These are phyloP conservation scores for Fistulifera pelliculosa DNA, from an alignment of 108 stramenopile species.

Conservation along the genomic window DNA sequence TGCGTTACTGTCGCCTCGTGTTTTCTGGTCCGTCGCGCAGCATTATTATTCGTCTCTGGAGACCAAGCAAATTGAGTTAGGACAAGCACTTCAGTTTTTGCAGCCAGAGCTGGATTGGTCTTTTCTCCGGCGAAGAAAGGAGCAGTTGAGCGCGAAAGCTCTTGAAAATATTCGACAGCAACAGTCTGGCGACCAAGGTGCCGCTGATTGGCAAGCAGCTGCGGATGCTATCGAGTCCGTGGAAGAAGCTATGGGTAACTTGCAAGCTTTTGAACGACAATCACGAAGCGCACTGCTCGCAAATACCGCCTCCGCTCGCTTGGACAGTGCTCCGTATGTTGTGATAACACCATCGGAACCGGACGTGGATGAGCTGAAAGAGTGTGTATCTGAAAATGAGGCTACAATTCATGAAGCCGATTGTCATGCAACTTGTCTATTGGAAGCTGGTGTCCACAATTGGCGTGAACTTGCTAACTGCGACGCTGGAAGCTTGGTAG, in stretches of 20 bases:
- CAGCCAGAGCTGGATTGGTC: slow-evolving; percentile 73
- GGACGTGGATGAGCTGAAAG: slow-evolving; percentile 61
- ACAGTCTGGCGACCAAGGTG: slow-evolving; percentile 23
- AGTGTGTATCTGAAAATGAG: slow-evolving; percentile 40
- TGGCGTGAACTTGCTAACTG: slow-evolving; percentile 77
- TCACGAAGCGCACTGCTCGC: slow-evolving; percentile 26
- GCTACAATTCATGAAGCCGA: background rate
- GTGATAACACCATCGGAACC: slow-evolving; percentile 56
- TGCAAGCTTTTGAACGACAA: slow-evolving; percentile 28
- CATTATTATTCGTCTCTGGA: background rate
- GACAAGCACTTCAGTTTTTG: slow-evolving; percentile 35
- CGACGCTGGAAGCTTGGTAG: slow-evolving; percentile 11
- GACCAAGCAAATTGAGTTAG: slow-evolving; percentile 9
- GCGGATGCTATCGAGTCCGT: slow-evolving; percentile 37
- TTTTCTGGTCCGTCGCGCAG: slow-evolving; percentile 46
- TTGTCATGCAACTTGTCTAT: slow-evolving; percentile 19
- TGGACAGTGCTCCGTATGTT: slow-evolving; percentile 31
- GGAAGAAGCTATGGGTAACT: slow-evolving; percentile 50
- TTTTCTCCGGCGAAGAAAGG: slow-evolving; percentile 63
- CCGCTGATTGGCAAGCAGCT: slow-evolving; percentile 37
- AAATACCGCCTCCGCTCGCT: background rate
- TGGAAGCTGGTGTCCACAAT: slow-evolving; percentile 30
- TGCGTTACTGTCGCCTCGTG: slow-evolving; percentile 63
- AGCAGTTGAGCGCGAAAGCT: slow-evolving; percentile 75
- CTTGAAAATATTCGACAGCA: slow-evolving; percentile 66